These are phyloP conservation scores for Coemansia sp. DNA, from an alignment of 192 early-diverging fungal genomes.

Conservation along the genomic window DNA sequence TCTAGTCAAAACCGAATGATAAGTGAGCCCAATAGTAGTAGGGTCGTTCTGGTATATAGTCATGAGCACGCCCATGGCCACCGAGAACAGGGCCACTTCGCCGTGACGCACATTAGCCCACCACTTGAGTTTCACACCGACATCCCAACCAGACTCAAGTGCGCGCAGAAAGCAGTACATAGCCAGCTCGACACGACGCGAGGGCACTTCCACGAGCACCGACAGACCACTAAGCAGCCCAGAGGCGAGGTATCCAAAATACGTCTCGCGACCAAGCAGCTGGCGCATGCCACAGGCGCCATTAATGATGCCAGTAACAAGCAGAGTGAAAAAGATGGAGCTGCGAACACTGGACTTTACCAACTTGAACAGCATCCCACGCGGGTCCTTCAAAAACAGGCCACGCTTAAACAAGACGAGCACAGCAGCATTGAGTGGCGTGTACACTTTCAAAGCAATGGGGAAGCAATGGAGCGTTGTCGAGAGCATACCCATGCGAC, in stretches of 20 bases:
- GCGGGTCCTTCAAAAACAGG: slow-evolving; percentile 55
- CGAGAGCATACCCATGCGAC: slow-evolving; percentile 39
- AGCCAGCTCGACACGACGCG: slow-evolving; percentile 72
- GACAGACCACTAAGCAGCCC: slow-evolving; percentile 60
- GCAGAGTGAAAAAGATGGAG: slow-evolving; percentile 59
- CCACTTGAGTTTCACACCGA: slow-evolving; percentile 57
- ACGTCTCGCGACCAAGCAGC: slow-evolving; percentile 49
- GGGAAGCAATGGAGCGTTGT: slow-evolving; percentile 53
- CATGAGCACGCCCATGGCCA: slow-evolving; percentile 76
- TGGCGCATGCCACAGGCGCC: slow-evolving; percentile 58
- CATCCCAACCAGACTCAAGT: slow-evolving; percentile 68
- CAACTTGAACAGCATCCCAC: slow-evolving; percentile 54
- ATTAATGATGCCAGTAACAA: slow-evolving; percentile 54
- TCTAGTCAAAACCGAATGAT: slow-evolving; percentile 74
- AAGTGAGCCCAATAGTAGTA: slow-evolving; percentile 66
- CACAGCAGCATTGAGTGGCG: slow-evolving; percentile 59
- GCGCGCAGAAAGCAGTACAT: slow-evolving; percentile 83
- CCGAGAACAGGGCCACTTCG: slow-evolving; percentile 70
- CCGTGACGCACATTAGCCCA: slow-evolving; percentile 64
- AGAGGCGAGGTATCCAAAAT: slow-evolving; percentile 52
- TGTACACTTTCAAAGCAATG: slow-evolving; percentile 60
- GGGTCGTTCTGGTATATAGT: slow-evolving; percentile 78
- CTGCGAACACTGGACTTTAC: slow-evolving; percentile 58
- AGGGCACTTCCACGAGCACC: slow-evolving; percentile 61
- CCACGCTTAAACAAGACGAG: slow-evolving; percentile 55